Evolutionary conservation across 768 basidiomycete genomes (phyloP), one percentile per base, ranked within the genome.

Genomic region (Serendipita sp.): DNA sequence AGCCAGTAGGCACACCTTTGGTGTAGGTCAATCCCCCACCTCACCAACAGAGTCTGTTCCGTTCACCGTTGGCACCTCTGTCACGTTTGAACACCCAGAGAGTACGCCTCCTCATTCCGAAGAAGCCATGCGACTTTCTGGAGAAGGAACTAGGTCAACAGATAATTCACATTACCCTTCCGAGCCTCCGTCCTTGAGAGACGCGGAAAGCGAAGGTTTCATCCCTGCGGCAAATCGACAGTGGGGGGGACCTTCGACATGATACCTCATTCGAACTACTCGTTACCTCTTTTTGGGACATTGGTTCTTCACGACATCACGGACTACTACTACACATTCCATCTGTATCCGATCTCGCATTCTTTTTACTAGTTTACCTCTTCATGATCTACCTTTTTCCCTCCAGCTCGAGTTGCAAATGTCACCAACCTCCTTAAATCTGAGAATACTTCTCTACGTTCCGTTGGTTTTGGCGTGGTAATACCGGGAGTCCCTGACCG

Each of bases 371-470:
- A 51, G 30, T 18, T 18, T 51, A n/a, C n/a, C n/a, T 51, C 48
- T 51, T 51, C 18, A 51, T 51, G 18, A 5, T 51, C 18, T n/a
- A 32, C 48, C 8, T 30, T 53, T 51, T 51, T 60, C 54, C 67
- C 68, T 41, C 84, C 76, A 67, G 92, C 91, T 68, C 92, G 78
- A 67, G 92, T 75, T 0, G 90, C 92, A 73, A 96, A 95, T 68
- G 84, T 91, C 51, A 96, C 90, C 71, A 96, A 86, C 16, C 92
- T 79, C 69, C 86, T 78, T 70, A 95, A 85, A 70, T 93, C 92
- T 1, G 89, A 89, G 72, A 96, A 92, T 0, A 92, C 88, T 70
- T 92, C 86, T 24, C 86, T 78, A 68, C 84, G 84, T 65, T 81
- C 75, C 18, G 76, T 75, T n/a, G 74, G 71, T 67, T 72, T 72